phyloP scores from a whole-genome alignment of 805 yeast species.

The Sugiyamaella marilandica region DNA sequence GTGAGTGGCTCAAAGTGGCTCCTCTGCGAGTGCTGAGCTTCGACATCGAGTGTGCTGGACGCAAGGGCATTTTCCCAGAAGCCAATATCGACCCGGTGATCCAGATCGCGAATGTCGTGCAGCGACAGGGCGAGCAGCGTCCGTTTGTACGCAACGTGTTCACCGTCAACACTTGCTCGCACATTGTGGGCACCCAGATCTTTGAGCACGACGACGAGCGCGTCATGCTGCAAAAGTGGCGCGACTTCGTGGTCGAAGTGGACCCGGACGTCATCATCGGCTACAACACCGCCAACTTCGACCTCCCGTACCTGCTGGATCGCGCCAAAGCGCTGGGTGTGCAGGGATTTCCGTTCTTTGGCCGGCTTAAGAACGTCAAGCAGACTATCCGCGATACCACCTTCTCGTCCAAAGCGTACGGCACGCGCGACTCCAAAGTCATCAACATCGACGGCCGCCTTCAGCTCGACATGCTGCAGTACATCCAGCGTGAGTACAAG shows the following conservation, averaged over 20 bases:
- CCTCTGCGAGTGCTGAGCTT: constrained; percentile 90
- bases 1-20: constrained; percentile 89
- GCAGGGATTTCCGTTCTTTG: constrained; percentile 75
- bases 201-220: constrained; percentile 68
- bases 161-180: constrained; percentile 84
- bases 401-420: constrained; percentile 93
- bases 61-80: constrained; percentile 95
- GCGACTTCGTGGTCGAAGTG: constrained; percentile 70
- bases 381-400: constrained; percentile 79
- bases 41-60: constrained; percentile 98
- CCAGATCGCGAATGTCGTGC: constrained; percentile 94
- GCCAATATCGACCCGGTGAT: constrained; percentile 90
- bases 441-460: constrained; percentile 93
- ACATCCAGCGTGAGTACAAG: constrained; percentile 91
- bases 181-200: constrained; percentile 91
- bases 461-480: constrained; percentile 89
- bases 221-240: constrained; percentile 83
- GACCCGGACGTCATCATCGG: constrained; percentile 98
- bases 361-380: constrained; percentile 60
- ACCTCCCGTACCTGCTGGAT: constrained; percentile 85
- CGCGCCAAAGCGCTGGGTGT: constrained; percentile 74
- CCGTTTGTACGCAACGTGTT: constrained; percentile 95
- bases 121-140: constrained; percentile 65
- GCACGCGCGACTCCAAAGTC: constrained; percentile 88
- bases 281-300: constrained; percentile 91